phyloP scores from a whole-genome alignment of 2,329 filamentous ascomycete genomes.

The Fusarium subtropicale region DNA sequence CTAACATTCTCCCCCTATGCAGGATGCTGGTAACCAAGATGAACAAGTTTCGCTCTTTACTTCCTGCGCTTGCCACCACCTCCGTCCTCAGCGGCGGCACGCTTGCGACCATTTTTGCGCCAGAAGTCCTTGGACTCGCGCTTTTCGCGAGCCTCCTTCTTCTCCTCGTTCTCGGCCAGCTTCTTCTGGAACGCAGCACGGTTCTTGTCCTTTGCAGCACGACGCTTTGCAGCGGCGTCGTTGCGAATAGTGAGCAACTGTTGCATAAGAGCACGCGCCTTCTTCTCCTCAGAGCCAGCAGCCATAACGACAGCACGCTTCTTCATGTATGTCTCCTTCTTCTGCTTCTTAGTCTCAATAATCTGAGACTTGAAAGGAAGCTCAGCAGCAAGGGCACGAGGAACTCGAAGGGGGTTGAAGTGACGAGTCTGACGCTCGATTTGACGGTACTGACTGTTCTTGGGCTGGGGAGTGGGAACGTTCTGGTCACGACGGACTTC shows the following conservation, averaged over 20 bases:
- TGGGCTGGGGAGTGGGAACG: slow-evolving; percentile 80
- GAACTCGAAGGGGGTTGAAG: slow-evolving; percentile 84
- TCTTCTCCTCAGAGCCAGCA: slow-evolving; percentile 86
- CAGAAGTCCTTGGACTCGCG: slow-evolving; percentile 93
- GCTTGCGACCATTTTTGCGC: slow-evolving; percentile 85
- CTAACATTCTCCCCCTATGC: slow-evolving; percentile 6
- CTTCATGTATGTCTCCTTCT: slow-evolving; percentile 87
- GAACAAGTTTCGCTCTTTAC: slow-evolving; percentile 23
- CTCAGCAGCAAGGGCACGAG: slow-evolving; percentile 80
- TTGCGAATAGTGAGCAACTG: slow-evolving; percentile 91
- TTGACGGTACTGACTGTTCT: slow-evolving; percentile 85
- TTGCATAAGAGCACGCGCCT: slow-evolving; percentile 88
- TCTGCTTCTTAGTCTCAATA: slow-evolving; percentile 81
- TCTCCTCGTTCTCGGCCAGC: slow-evolving; percentile 84
- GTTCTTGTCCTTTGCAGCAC: slow-evolving; percentile 88
- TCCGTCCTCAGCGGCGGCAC: slow-evolving; percentile 58
- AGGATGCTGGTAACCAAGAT: neutral
- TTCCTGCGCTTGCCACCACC: slow-evolving; percentile 54
- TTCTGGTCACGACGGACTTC: slow-evolving; percentile 83
- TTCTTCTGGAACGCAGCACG: slow-evolving; percentile 83
- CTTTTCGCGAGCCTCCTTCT: slow-evolving; percentile 88
- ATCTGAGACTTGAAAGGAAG: slow-evolving; percentile 96
- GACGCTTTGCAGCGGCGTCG: slow-evolving; percentile 86
- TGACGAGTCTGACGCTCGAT: slow-evolving; percentile 75
- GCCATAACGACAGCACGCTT: slow-evolving; percentile 91